Evolutionary conservation across 1,139 yeast species (phyloP), one percentile per base, ranked within the genome.

Genomic region (Pichia sp.): DNA sequence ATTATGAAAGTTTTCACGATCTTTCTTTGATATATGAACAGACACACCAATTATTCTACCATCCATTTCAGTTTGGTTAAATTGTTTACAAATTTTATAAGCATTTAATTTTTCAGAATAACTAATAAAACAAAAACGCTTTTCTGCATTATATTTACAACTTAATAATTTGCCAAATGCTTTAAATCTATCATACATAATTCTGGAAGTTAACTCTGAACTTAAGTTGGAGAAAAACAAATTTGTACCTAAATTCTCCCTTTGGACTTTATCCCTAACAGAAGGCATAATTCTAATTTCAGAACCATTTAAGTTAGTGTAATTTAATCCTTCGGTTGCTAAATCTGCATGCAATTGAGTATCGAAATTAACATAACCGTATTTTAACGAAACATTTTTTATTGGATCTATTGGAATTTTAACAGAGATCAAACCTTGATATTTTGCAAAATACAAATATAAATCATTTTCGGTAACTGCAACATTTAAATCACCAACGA

Each of bases 241-340:
- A 41, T 69, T 69, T 8, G 70, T 62, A 1, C 71, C 71, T 32
- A 64, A 49, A 36, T 57, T 58, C 35, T 60, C 64, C 46, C 64
- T 54, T 42, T 54, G 51, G 3, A 49, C 44, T 43, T 60, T 64
- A 29, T 69, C 67, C 52, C 76, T 68, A 45, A 74, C 50, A 0
- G 78, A 73, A 3, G 74, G 75, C 78, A 75, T 73, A 20, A 76
- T 72, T 52, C 79, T 63, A 35, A 77, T 66, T 45, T 74, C 79
- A 30, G 65, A 63, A 6, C 64, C 66, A 25, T 59, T 52, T 3
- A 76, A 56, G 1, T 54, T 54, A 3, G 69, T 66, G 51, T 73
- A 76, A 51, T 73, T 75, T 34, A 71, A 59, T 11, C 65, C 66
- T 27, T 71, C 73, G 30, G 69, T 61, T 3, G 78, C 79, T 5